phyloP scores from a whole-genome alignment of 257 asterid species.

The Nicotiana otophora region DNA sequence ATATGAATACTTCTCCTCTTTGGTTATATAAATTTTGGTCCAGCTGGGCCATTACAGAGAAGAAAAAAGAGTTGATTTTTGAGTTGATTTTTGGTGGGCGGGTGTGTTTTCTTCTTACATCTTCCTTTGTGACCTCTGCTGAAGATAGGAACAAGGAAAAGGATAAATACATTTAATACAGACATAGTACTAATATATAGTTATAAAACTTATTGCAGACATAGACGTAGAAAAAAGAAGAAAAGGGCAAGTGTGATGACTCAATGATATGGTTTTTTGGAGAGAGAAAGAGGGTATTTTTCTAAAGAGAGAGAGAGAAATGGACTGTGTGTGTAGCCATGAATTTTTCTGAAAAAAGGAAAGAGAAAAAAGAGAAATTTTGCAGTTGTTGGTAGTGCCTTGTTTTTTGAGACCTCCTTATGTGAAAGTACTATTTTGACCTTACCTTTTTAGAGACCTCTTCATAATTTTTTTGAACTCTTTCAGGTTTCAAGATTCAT shows the following conservation, averaged over 20 bases:
- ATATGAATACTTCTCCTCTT: slow-evolving; percentile 25
- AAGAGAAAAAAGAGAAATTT: slow-evolving; percentile 12
- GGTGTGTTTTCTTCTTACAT: slow-evolving; percentile 19
- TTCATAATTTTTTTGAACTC: neutral
- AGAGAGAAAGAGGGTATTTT: slow-evolving; percentile 12
- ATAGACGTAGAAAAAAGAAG: neutral
- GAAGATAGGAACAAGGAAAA: neutral
- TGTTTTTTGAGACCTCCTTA: neutral
- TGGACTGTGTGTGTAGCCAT: neutral
- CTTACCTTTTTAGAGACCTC: neutral
- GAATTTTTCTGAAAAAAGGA: slow-evolving; percentile 28
- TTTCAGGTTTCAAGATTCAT: neutral
- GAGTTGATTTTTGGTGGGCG: neutral
- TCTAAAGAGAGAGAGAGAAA: neutral
- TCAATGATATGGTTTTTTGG: neutral
- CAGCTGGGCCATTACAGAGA: slow-evolving; percentile 41
- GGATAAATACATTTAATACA: slow-evolving; percentile 1
- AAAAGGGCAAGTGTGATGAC: neutral
- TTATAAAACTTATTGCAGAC: neutral
- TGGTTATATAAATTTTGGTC: slow-evolving; percentile 24
- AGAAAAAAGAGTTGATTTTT: too few species aligned
- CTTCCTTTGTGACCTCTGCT: slow-evolving; percentile 4
- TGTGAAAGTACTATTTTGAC: neutral
- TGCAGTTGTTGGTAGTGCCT: slow-evolving; percentile 11
- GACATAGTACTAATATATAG: neutral